Evolutionary conservation across 2,329 filamentous ascomycete genomes (phyloP).

Genomic region (Penicillium sp.): DNA sequence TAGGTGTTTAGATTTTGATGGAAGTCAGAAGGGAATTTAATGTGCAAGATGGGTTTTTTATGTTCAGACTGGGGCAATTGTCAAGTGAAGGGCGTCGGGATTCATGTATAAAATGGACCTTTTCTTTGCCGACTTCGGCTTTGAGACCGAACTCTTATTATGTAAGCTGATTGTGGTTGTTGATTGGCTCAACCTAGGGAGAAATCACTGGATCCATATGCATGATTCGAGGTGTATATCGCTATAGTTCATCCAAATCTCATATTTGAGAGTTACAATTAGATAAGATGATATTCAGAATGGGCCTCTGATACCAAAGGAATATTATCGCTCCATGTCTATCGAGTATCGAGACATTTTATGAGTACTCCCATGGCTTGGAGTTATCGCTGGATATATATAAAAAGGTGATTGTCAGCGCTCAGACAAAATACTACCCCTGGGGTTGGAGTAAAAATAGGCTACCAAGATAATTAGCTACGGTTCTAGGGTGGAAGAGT

Average conservation of each 20-base stretch:
- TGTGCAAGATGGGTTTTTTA: background rate
- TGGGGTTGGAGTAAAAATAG: no score
- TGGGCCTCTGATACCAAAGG: background rate
- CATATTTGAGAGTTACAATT: background rate
- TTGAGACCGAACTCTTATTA: background rate
- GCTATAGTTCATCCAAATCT: no score
- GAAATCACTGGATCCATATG: background rate
- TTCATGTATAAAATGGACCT: slow-evolving; percentile 4
- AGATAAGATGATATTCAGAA: background rate
- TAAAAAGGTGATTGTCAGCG: no score
- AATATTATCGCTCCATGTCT: background rate
- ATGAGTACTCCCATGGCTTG: no score
- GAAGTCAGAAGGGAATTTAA: background rate
- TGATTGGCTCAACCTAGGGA: background rate
- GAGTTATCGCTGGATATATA: no score
- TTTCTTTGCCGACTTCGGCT: slow-evolving; percentile 1
- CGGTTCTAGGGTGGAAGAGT: no score
- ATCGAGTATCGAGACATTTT: no score
- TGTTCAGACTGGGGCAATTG: background rate
- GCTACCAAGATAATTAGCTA: no score
- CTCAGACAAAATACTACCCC: no score
- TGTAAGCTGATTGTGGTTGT: background rate
- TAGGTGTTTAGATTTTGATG: background rate
- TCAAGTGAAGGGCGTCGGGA: background rate
- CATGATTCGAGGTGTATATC: background rate